Percentiles rank a stretch among this genome's conserved stretches.
phyloP scores from a whole-genome alignment of 768 basidiomycete species.

The Cystobasidium tubakii region DNA sequence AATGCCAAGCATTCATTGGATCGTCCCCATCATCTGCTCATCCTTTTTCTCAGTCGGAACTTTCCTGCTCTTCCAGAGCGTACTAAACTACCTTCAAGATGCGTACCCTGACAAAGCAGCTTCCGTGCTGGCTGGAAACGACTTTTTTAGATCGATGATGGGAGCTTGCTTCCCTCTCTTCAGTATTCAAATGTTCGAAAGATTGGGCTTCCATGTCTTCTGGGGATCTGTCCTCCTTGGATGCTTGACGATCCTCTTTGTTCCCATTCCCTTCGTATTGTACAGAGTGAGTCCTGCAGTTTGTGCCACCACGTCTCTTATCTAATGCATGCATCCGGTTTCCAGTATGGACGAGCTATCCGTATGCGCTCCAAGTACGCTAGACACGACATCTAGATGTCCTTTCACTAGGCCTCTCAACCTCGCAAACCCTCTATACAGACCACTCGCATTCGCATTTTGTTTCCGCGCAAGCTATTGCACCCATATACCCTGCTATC shows the following conservation, averaged over 20 bases:
- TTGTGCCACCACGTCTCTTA: too few species aligned
- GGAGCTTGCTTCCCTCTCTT: slow-evolving; percentile 38
- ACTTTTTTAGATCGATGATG: slow-evolving; percentile 36
- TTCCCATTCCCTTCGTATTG: slow-evolving; percentile 37
- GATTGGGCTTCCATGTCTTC: slow-evolving; percentile 27
- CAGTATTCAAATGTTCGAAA: slow-evolving; percentile 20
- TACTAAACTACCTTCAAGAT: slow-evolving; percentile 37
- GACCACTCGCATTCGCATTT: too few species aligned
- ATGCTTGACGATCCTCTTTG: slow-evolving; percentile 34
- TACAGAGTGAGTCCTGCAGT: slow-evolving; percentile 7
- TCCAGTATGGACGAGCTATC: slow-evolving; percentile 20
- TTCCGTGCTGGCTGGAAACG: slow-evolving; percentile 37
- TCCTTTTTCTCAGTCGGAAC: slow-evolving; percentile 35
- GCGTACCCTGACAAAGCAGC: slow-evolving; percentile 38
- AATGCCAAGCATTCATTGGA: slow-evolving; percentile 28
- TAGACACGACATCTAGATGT: slow-evolving; percentile 10
- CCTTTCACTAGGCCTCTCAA: too few species aligned
- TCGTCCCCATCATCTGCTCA: slow-evolving; percentile 36
- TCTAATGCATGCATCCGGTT: background rate
- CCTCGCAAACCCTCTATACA: too few species aligned
- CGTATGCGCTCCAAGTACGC: slow-evolving; percentile 28
- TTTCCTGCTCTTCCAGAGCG: slow-evolving; percentile 37
- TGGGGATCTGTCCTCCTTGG: slow-evolving; percentile 29
- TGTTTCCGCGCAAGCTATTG: too few species aligned
- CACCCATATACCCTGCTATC: too few species aligned